These are phyloP conservation scores for Tetraselmis chui DNA, from an alignment of 139 green algal genomes.

Conservation along the genomic window DNA sequence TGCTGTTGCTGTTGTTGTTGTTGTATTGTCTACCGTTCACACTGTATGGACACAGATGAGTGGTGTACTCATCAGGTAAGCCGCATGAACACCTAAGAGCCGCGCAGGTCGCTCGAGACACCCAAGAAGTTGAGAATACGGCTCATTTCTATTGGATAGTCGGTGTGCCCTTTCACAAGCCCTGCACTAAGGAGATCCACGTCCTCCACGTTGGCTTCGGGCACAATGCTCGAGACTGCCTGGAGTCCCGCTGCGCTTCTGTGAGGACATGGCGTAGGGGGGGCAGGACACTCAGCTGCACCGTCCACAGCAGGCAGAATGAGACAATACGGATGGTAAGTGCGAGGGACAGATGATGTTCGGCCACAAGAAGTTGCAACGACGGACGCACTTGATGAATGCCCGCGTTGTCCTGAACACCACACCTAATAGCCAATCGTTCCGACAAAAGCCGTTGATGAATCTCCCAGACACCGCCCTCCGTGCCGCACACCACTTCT, in stretches of 20 bases:
- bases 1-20: too few relatives aligned
- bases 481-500: constrained; percentile 43
- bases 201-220: neutral
- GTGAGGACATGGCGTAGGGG: too few relatives aligned
- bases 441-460: constrained; percentile 68
- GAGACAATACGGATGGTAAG: neutral
- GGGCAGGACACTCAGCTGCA: too few relatives aligned
- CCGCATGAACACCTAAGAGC: too few relatives aligned
- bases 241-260: neutral
- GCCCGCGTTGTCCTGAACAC: constrained; percentile 22
- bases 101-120: too few relatives aligned
- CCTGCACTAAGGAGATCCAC: neutral
- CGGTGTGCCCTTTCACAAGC: neutral
- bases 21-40: too few relatives aligned
- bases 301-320: neutral
- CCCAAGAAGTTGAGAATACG: neutral
- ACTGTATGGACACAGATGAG: too few relatives aligned
- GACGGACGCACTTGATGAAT: neutral
- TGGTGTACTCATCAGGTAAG: too few relatives aligned
- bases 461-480: constrained; percentile 61
- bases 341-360: neutral
- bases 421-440: constrained; percentile 78
- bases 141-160: neutral
- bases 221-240: neutral
- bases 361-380: neutral